Conservation (phyloP, 306 rosid species). For the Delonix regia region DNA sequence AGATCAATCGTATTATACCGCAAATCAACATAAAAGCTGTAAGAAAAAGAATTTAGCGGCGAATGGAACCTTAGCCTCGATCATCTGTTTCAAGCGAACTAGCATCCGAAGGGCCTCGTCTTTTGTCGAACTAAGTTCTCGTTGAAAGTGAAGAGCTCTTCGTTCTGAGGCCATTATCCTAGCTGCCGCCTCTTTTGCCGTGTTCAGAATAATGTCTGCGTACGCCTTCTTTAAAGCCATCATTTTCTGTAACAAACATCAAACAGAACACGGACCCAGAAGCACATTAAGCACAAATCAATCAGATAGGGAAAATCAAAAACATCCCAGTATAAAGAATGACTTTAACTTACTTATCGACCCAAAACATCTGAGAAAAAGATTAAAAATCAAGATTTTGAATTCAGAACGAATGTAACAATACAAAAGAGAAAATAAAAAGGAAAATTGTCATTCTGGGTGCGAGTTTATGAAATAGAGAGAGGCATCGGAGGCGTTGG, state of each 20-base stretch:
- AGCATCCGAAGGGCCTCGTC: slow-evolving; percentile 69
- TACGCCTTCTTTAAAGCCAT: slow-evolving; percentile 76
- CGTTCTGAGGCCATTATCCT: slow-evolving; percentile 69
- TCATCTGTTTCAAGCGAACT: slow-evolving; percentile 59
- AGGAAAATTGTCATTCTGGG: neutral
- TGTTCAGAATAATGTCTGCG: slow-evolving; percentile 76
- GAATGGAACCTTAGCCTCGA: slow-evolving; percentile 66
- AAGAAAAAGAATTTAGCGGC: neutral
- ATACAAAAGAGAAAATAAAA: neutral
- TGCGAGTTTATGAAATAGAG: neutral
- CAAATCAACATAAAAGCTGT: neutral
- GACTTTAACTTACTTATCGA: neutral
- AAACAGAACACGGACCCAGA: neutral
- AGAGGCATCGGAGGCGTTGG: slow-evolving; percentile 4
- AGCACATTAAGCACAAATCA: neutral
- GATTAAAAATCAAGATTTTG: neutral
- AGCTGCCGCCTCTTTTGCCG: slow-evolving; percentile 80
- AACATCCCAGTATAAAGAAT: too few relatives aligned
- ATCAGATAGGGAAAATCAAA: neutral
- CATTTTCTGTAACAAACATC: slow-evolving; percentile 54
- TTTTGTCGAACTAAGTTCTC: slow-evolving; percentile 54
- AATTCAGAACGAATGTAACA: neutral
- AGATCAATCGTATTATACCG: neutral
- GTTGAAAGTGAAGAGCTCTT: slow-evolving; percentile 50
- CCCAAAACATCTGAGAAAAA: neutral